Percentiles rank a stretch among this genome's conserved stretches.
phyloP scores from a whole-genome alignment of 805 yeast species.

The Groenewaldozyma salmanticensis region DNA sequence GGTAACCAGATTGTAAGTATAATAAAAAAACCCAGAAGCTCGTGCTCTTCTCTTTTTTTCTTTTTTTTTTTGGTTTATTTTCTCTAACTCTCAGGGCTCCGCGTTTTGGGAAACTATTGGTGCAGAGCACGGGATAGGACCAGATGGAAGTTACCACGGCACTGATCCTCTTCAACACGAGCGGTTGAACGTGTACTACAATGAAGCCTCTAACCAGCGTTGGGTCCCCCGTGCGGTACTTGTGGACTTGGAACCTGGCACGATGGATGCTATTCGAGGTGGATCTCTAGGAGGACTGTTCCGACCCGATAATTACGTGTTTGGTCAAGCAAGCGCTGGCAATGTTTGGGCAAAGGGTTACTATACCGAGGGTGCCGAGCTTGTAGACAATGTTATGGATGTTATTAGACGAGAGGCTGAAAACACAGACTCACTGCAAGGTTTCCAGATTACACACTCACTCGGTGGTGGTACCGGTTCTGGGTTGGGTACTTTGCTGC shows the following conservation, averaged over 20 bases:
- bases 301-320: conserved; percentile 86
- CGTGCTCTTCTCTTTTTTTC: not conserved
- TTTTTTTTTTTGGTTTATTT: too few species aligned
- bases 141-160: conserved; percentile 24
- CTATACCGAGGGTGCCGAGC: conserved; percentile 94
- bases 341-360: conserved; percentile 97
- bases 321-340: conserved; percentile 89
- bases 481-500: conserved; percentile 87
- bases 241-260: conserved; percentile 91
- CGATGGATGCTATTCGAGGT: conserved; percentile 74
- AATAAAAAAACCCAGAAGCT: conserved; percentile 5
- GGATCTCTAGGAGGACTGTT: conserved; percentile 77
- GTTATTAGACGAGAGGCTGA: conserved; percentile 91
- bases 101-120: conserved; percentile 35
- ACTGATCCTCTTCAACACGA: conserved; percentile 25
- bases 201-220: conserved; percentile 77
- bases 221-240: conserved; percentile 90
- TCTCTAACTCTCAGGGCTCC: conserved; percentile 21
- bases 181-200: conserved; percentile 74
- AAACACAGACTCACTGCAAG: conserved; percentile 85
- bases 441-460: conserved; percentile 82
- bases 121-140: conserved; percentile 33
- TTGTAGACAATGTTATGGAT: conserved; percentile 82
- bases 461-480: conserved; percentile 94
- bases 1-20: conserved; percentile 89